phyloP scores from a whole-genome alignment of 192 early-diverging fungal genomes.

The Radiomyces spectabilis region DNA sequence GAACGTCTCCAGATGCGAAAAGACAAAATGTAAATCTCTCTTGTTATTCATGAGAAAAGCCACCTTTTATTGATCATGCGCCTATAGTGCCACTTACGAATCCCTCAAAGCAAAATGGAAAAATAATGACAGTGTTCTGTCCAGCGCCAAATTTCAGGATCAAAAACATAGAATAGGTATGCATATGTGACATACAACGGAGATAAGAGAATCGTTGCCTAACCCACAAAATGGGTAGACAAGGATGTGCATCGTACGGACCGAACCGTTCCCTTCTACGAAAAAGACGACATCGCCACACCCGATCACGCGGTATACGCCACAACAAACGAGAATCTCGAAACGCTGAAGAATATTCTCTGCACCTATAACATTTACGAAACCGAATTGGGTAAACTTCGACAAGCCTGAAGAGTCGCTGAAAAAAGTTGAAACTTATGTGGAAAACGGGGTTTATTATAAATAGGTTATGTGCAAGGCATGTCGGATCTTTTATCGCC shows the following conservation, averaged over 20 bases:
- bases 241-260: slow-evolving; percentile 98
- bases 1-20: slow-evolving; percentile 55
- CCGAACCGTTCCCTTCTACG: slow-evolving; percentile 76
- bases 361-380: slow-evolving; percentile 90
- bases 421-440: too few species aligned
- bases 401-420: too few species aligned
- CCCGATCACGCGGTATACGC: slow-evolving; percentile 35
- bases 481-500: slow-evolving; percentile 95
- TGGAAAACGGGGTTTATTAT: too few species aligned
- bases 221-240: slow-evolving; percentile 35
- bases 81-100: too few species aligned
- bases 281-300: slow-evolving; percentile 53
- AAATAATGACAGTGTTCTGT: slow-evolving; percentile 45
- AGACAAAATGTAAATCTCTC: slow-evolving; percentile 45
- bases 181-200: background rate
- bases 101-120: slow-evolving; percentile 60
- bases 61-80: too few species aligned
- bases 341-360: slow-evolving; percentile 84
- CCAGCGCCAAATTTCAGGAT: slow-evolving; percentile 54
- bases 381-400: slow-evolving; percentile 53
- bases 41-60: too few species aligned
- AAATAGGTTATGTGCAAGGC: slow-evolving; percentile 93
- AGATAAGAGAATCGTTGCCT: background rate
- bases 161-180: slow-evolving; percentile 61
- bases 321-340: slow-evolving; percentile 69